These are phyloP conservation scores for Ustilago esculenta DNA, from an alignment of 1,284 basidiomycete genomes.

Conservation along the genomic window DNA sequence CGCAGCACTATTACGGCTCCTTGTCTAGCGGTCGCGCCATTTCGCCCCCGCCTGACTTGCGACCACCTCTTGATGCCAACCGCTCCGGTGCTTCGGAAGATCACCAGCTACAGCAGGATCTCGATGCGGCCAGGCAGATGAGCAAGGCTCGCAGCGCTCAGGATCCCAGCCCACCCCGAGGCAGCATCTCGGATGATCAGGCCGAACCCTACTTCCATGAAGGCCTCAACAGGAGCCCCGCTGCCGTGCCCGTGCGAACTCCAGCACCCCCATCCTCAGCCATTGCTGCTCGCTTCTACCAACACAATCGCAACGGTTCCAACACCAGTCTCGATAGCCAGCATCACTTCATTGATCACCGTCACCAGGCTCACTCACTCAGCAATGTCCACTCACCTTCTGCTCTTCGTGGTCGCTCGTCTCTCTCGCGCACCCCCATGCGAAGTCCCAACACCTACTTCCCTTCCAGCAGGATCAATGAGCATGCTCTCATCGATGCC, in stretches of 20 bases:
- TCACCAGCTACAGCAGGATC: constrained; percentile 61
- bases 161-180: constrained; percentile 33
- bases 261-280: constrained; percentile 28
- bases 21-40: constrained; percentile 36
- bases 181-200: constrained; percentile 39
- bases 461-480: constrained; percentile 21
- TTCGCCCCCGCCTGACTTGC: constrained; percentile 21
- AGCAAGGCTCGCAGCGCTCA: constrained; percentile 51
- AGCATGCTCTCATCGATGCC: constrained; percentile 41
- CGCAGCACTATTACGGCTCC: constrained; percentile 39
- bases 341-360: constrained; percentile 65
- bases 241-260: constrained; percentile 29
- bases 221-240: constrained; percentile 30
- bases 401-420: constrained; percentile 35
- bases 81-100: constrained; percentile 30
- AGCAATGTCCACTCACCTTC: constrained; percentile 57
- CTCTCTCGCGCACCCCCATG: constrained; percentile 42
- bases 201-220: constrained; percentile 46
- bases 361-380: constrained; percentile 61
- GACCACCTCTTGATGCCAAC: constrained; percentile 10
- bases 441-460: constrained; percentile 39
- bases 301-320: constrained; percentile 58
- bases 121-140: constrained; percentile 65
- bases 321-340: constrained; percentile 63
- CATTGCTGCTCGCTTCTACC: constrained; percentile 58